Percentiles rank a stretch among this genome's conserved stretches.
Evolutionary conservation across 768 basidiomycete genomes (phyloP).

Genomic region (Phylloporus sp.): DNA sequence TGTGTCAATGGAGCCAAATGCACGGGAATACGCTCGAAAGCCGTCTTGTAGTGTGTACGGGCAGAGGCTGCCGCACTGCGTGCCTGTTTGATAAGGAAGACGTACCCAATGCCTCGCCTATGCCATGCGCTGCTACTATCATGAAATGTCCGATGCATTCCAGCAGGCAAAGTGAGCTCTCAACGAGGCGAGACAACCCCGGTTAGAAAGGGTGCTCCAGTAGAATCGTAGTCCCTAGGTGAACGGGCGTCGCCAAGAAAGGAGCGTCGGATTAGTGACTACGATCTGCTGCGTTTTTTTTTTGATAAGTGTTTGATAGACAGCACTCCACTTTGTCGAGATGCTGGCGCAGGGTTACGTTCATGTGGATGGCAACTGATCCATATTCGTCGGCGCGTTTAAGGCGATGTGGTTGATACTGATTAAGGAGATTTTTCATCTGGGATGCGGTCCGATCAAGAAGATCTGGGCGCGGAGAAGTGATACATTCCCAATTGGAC

Average conservation of each 20-base stretch:
- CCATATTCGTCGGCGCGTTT: not conserved
- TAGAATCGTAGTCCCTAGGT: not conserved
- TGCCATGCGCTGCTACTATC: not conserved
- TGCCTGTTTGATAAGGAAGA: constrained; percentile 3
- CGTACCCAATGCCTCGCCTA: not conserved
- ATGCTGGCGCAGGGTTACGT: not conserved
- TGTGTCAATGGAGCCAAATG: not conserved
- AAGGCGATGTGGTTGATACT: not conserved
- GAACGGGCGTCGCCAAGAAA: not conserved
- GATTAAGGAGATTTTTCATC: constrained; percentile 16
- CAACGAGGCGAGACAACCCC: not conserved
- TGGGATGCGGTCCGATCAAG: constrained; percentile 9
- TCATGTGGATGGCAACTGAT: constrained; percentile 1
- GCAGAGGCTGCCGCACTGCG: too few relatives aligned
- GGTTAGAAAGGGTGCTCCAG: not conserved
- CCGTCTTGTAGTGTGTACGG: not conserved
- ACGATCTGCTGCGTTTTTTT: not conserved
- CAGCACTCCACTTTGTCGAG: not conserved
- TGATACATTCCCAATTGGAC: constrained; percentile 2
- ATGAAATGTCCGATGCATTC: not conserved
- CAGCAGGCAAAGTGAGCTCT: not conserved
- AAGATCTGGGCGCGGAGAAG: constrained; percentile 6
- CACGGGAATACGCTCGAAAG: not conserved
- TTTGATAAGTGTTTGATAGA: not conserved
- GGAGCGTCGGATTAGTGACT: not conserved